These are phyloP conservation scores for Aechmea fasciata DNA, from an alignment of 176 grass and related monocot genomes.

Conservation along the genomic window DNA sequence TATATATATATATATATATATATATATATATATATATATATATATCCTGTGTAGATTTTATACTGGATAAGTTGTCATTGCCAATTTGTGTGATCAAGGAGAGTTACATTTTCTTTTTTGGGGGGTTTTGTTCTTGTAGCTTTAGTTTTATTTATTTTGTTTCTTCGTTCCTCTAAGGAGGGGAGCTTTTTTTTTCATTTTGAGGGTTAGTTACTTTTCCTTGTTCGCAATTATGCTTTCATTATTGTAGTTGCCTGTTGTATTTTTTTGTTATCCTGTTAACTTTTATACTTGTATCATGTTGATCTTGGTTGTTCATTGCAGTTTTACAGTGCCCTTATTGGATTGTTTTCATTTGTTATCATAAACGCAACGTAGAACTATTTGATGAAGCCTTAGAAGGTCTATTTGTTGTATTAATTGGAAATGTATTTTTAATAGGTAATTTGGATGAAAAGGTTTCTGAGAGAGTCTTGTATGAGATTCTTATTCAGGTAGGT, in stretches of 20 bases:
- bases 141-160: slow-evolving; percentile 4
- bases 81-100: neutral
- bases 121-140: neutral
- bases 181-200: neutral
- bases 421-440: slow-evolving; percentile 29
- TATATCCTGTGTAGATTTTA: no score
- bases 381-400: neutral
- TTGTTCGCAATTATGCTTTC: no score
- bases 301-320: neutral
- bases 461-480: slow-evolving; percentile 74
- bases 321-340: no score
- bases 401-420: slow-evolving; percentile 15
- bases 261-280: neutral
- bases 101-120: neutral
- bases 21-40: no score
- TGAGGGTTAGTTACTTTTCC: no score
- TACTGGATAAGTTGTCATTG: neutral
- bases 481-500: slow-evolving; percentile 97
- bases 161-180: neutral
- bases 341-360: no score
- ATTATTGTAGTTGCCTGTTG: neutral
- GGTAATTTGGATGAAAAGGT: slow-evolving; percentile 99
- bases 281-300: neutral
- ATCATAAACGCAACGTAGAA: neutral
- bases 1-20: no score